Evolutionary conservation across 805 yeast genomes (phyloP).

Genomic region (Ogataea ramenticola): DNA sequence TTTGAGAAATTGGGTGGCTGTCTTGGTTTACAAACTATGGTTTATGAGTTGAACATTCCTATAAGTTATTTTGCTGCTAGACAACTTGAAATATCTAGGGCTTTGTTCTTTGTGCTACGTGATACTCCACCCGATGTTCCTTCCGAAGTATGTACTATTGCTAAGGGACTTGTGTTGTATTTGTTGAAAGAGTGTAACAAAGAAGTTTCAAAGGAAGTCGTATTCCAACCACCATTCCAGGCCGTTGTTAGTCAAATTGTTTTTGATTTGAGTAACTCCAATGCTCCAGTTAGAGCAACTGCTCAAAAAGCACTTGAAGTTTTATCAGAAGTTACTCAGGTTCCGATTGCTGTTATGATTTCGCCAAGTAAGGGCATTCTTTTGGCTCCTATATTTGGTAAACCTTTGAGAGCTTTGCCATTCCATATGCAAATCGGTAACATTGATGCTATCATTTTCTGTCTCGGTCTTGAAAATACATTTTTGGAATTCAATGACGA

Average conservation of each 20-base stretch:
- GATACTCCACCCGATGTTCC: slow-evolving; percentile 91
- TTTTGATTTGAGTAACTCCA: slow-evolving; percentile 87
- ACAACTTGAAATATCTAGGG: slow-evolving; percentile 78
- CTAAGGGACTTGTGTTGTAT: slow-evolving; percentile 58
- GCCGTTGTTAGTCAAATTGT: slow-evolving; percentile 84
- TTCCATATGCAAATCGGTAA: slow-evolving; percentile 99
- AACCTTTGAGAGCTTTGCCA: slow-evolving; percentile 93
- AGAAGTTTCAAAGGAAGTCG: slow-evolving; percentile 52
- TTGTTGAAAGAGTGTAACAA: slow-evolving; percentile 61
- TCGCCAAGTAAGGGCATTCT: slow-evolving; percentile 77
- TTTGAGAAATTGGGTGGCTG: slow-evolving; percentile 86
- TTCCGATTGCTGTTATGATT: slow-evolving; percentile 68
- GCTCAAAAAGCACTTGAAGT: slow-evolving; percentile 64
- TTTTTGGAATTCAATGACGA: slow-evolving; percentile 87
- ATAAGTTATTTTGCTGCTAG: slow-evolving; percentile 65
- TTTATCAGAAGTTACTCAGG: slow-evolving; percentile 62
- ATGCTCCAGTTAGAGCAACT: slow-evolving; percentile 72
- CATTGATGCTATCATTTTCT: slow-evolving; percentile 93
- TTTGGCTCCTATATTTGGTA: slow-evolving; percentile 90
- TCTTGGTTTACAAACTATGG: slow-evolving; percentile 67
- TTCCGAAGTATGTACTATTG: slow-evolving; percentile 61
- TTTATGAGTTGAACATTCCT: slow-evolving; percentile 62
- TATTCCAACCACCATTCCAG: slow-evolving; percentile 65
- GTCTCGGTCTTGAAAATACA: slow-evolving; percentile 72
- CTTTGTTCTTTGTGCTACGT: slow-evolving; percentile 81